Evolutionary conservation across 768 basidiomycete species (phyloP).

Genomic region (Lentinula aciculospora): DNA sequence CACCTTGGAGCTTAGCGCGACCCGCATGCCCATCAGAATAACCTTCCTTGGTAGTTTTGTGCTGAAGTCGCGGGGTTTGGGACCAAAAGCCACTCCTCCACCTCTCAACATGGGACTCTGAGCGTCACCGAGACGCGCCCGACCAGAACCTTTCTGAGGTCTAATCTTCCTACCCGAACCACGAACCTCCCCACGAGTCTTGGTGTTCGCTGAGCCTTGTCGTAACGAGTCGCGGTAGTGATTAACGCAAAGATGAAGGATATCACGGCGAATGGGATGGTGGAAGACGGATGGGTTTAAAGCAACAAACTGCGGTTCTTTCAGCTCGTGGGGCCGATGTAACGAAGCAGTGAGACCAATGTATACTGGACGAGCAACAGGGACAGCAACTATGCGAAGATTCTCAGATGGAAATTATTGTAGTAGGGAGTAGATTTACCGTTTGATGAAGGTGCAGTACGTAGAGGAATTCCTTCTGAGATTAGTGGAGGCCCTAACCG

Average conservation of each 20-base stretch:
- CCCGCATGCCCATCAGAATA: conserved; percentile 86
- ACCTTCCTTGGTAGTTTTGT: conserved; percentile 93
- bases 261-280: conserved; percentile 85
- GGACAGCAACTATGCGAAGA: conserved; percentile 25
- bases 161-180: conserved; percentile 88
- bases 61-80: conserved; percentile 87
- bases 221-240: conserved; percentile 85
- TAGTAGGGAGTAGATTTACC: conserved; percentile 9
- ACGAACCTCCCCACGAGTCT: conserved; percentile 85
- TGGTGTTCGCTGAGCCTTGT: conserved; percentile 90
- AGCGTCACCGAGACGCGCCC: conserved; percentile 83
- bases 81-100: conserved; percentile 90
- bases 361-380: conserved; percentile 44
- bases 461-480: neutral
- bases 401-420: neutral
- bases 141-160: conserved; percentile 88
- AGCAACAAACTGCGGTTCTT: conserved; percentile 46
- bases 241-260: conserved; percentile 87
- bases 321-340: conserved; percentile 30
- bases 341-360: conserved; percentile 59
- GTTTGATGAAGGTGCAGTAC: conserved; percentile 1
- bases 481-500: neutral
- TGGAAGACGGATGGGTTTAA: conserved; percentile 82
- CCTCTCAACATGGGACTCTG: conserved; percentile 86
- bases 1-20: conserved; percentile 82